Conservation (phyloP, 345 rosid species). For the Sisymbrium altissimum region DNA sequence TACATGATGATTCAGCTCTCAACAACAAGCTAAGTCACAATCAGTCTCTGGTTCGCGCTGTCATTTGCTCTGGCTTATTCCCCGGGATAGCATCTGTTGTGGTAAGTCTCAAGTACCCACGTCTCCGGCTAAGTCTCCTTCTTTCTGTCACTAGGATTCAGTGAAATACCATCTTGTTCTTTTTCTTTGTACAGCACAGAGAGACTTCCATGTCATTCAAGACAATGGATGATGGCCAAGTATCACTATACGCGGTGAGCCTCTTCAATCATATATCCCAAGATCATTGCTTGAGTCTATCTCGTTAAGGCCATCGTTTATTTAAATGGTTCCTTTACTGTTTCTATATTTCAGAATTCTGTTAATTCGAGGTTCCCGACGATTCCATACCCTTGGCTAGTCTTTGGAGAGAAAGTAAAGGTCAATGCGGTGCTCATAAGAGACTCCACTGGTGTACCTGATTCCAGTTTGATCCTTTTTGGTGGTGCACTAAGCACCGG, state of each 20-base stretch:
- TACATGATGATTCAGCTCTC: slow-evolving; percentile 54
- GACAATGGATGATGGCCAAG: slow-evolving; percentile 98
- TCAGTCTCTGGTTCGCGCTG: slow-evolving; percentile 84
- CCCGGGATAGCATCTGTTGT: slow-evolving; percentile 97
- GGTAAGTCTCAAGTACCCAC: slow-evolving; percentile 38
- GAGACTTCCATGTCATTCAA: slow-evolving; percentile 95
- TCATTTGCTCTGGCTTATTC: slow-evolving; percentile 93
- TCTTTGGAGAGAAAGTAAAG: slow-evolving; percentile 94
- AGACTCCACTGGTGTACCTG: slow-evolving; percentile 96
- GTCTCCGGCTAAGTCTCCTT: neutral
- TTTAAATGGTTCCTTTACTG: neutral
- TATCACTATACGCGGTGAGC: slow-evolving; percentile 78
- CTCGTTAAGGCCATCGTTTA: neutral
- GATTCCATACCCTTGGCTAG: slow-evolving; percentile 94
- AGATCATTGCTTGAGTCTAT: neutral
- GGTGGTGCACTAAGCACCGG: slow-evolving; percentile 78
- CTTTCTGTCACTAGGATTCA: neutral
- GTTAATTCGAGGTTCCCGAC: slow-evolving; percentile 85
- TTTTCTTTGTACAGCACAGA: slow-evolving; percentile 59
- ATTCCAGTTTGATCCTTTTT: slow-evolving; percentile 81
- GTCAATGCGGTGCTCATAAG: slow-evolving; percentile 89
- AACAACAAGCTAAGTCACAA: slow-evolving; percentile 88
- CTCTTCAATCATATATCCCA: slow-evolving; percentile 1
- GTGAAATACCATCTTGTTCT: neutral
- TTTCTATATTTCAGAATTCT: slow-evolving; percentile 63